These are phyloP conservation scores for Penicillium coprophilum DNA, from an alignment of 495 filamentous ascomycete species.

Conservation along the genomic window DNA sequence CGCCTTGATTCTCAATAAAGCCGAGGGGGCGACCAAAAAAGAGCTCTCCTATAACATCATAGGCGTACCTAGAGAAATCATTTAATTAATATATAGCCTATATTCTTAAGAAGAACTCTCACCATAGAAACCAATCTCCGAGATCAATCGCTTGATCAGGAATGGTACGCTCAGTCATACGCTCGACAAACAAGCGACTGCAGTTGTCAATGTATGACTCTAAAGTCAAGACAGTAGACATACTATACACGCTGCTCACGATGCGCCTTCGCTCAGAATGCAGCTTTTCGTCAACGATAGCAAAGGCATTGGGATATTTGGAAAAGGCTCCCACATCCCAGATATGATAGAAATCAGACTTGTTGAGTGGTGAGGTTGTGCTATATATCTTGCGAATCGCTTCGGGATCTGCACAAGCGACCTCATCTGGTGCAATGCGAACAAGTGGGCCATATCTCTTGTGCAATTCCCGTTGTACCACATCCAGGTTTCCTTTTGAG, in stretches of 20 bases:
- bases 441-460: conserved; percentile 24
- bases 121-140: conserved; percentile 13
- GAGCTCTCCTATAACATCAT: conserved; percentile 29
- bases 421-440: conserved; percentile 29
- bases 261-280: conserved; percentile 23
- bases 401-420: conserved; percentile 27
- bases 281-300: conserved; percentile 17
- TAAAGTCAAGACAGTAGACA: conserved; percentile 23
- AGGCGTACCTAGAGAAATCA: conserved; percentile 22
- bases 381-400: conserved; percentile 25
- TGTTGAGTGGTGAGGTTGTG: conserved; percentile 8
- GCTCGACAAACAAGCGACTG: conserved; percentile 18
- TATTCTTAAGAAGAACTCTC: neutral
- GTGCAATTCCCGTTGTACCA: conserved; percentile 18
- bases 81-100: too few species aligned
- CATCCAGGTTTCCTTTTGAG: conserved; percentile 14
- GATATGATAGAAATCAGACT: conserved; percentile 25
- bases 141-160: conserved; percentile 18
- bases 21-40: conserved; percentile 28
- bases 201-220: conserved; percentile 22
- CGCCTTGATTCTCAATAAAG: conserved; percentile 23
- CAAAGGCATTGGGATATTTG: conserved; percentile 19
- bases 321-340: conserved; percentile 12
- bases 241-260: conserved; percentile 23
- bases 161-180: conserved; percentile 19